Percentiles rank a stretch among this genome's conserved stretches.
Conservation (phyloP, 78 protist species). For the Tieghemostelium lacteum region DNA sequence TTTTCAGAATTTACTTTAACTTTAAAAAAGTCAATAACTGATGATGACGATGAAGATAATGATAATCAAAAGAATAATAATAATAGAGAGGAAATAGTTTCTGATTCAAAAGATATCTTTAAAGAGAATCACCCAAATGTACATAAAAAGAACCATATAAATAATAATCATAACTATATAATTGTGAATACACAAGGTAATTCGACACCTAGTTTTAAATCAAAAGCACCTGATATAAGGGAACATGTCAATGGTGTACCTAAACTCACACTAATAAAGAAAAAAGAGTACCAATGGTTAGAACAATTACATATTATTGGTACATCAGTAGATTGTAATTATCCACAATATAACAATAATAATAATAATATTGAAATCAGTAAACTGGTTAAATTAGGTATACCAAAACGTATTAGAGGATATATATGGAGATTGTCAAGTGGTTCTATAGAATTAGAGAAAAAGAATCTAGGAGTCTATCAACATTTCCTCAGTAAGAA, state of each 20-base stretch:
- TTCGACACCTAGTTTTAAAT: too few species aligned
- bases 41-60: too few species aligned
- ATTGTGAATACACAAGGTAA: too few species aligned
- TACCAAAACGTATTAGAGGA: constrained; percentile 51
- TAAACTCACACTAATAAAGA: constrained; percentile 7
- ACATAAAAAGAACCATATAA: too few species aligned
- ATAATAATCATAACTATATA: too few species aligned
- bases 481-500: constrained; percentile 25
- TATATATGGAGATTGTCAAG: constrained; percentile 46
- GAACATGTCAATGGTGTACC: constrained; percentile 53
- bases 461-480: constrained; percentile 70
- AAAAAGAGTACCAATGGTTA: constrained; percentile 29
- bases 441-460: constrained; percentile 51
- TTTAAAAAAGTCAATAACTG: too few species aligned
- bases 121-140: too few species aligned
- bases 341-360: not conserved
- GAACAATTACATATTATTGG: not conserved
- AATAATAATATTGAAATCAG: not conserved
- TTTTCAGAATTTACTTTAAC: too few species aligned
- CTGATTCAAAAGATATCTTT: too few species aligned
- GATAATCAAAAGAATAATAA: too few species aligned
- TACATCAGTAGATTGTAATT: not conserved
- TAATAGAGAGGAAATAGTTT: too few species aligned
- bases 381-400: constrained; percentile 21
- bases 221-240: constrained; percentile 44